Conservation (phyloP, 2,329 filamentous ascomycete genomes). For the Nemania sp. region DNA sequence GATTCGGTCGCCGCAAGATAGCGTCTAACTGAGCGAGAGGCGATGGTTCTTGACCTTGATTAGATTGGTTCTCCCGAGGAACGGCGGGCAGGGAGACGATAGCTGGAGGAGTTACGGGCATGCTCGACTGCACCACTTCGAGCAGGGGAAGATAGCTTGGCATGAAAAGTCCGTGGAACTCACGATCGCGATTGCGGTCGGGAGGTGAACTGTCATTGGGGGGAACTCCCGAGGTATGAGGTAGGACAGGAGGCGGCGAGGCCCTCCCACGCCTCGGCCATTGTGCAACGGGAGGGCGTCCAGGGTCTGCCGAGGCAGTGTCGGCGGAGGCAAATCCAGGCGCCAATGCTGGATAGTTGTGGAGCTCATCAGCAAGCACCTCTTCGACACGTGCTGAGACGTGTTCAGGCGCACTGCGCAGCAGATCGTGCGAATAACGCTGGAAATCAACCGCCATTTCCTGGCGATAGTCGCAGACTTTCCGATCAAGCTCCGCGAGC, state of each 20-base stretch:
- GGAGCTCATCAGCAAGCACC: slow-evolving; percentile 49
- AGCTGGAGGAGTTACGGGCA: slow-evolving; percentile 24
- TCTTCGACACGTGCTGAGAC: slow-evolving; percentile 51
- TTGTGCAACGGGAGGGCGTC: slow-evolving; percentile 26
- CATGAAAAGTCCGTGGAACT: slow-evolving; percentile 65
- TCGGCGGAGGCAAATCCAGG: slow-evolving; percentile 39
- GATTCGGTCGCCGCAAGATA: slow-evolving; percentile 39
- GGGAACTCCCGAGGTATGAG: slow-evolving; percentile 43
- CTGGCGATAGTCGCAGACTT: slow-evolving; percentile 59
- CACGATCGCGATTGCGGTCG: slow-evolving; percentile 60
- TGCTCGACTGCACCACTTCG: slow-evolving; percentile 47
- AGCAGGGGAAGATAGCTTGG: slow-evolving; percentile 65
- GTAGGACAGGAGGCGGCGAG: slow-evolving; percentile 47
- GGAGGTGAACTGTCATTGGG: slow-evolving; percentile 48
- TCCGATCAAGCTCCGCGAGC: slow-evolving; percentile 59
- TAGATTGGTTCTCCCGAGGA: slow-evolving; percentile 29
- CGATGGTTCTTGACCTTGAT: slow-evolving; percentile 28
- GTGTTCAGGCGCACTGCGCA: slow-evolving; percentile 51
- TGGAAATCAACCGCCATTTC: slow-evolving; percentile 62
- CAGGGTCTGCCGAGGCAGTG: slow-evolving; percentile 22
- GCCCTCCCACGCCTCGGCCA: slow-evolving; percentile 33
- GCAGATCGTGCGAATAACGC: slow-evolving; percentile 54
- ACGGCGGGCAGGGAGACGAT: slow-evolving; percentile 17
- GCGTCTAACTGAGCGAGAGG: slow-evolving; percentile 24
- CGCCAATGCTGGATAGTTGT: slow-evolving; percentile 51